phyloP scores from a whole-genome alignment of 768 basidiomycete species.

The Trametes coccinea region DNA sequence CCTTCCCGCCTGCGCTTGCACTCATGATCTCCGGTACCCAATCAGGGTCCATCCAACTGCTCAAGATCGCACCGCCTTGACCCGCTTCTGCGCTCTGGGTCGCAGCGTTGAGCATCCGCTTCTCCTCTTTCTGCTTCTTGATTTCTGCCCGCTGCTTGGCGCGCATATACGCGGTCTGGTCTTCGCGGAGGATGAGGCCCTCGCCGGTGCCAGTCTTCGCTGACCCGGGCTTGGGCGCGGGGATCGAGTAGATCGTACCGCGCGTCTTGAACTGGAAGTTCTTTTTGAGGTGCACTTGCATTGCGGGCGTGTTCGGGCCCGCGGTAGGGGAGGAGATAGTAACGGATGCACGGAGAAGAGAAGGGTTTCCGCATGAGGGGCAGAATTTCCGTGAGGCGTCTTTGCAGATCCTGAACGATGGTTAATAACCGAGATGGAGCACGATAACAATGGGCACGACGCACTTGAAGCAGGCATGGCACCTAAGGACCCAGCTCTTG shows the following conservation, averaged over 20 bases:
- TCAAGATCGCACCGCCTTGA: constrained; percentile 52
- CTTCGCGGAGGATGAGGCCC: constrained; percentile 88
- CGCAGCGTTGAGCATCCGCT: constrained; percentile 63
- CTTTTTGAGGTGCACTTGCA: constrained; percentile 90
- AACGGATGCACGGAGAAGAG: constrained; percentile 87
- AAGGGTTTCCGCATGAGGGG: constrained; percentile 93
- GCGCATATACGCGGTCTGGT: constrained; percentile 84
- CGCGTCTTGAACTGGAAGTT: constrained; percentile 94
- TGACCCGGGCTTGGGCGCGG: constrained; percentile 83
- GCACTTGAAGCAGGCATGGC: constrained; percentile 99
- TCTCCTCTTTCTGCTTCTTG: constrained; percentile 76
- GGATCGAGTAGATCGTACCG: constrained; percentile 91
- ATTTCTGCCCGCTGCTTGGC: constrained; percentile 79
- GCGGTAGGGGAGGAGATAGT: constrained; percentile 73
- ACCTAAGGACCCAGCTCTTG: constrained; percentile 94
- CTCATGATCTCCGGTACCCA: constrained; percentile 84
- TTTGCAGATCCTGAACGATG: constrained; percentile 78
- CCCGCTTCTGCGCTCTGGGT: constrained; percentile 45
- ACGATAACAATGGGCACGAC: constrained; percentile 33
- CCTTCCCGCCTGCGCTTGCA: constrained; percentile 69
- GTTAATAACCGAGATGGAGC: background rate
- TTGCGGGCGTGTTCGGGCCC: constrained; percentile 56
- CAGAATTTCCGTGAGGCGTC: constrained; percentile 95
- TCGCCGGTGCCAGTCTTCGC: constrained; percentile 82
- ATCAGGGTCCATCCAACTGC: constrained; percentile 95